phyloP scores from a whole-genome alignment of 768 basidiomycete genomes.

The Lactarius hengduanensis region DNA sequence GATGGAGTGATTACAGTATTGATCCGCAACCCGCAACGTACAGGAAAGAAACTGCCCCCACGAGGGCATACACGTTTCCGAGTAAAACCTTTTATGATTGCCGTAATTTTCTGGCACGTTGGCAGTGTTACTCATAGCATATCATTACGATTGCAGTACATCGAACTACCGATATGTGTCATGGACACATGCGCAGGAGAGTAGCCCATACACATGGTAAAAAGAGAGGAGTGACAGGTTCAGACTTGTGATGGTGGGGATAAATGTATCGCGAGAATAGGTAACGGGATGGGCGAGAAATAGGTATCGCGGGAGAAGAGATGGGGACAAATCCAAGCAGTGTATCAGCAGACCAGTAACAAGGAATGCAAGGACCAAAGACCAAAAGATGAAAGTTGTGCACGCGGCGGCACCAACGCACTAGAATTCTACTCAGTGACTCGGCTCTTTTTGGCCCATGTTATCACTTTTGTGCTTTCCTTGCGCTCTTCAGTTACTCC shows the following conservation, averaged over 20 bases:
- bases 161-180: slow-evolving; percentile 10
- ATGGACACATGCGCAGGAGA: background rate
- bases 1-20: background rate
- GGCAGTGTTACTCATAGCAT: background rate
- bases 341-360: slow-evolving; percentile 12
- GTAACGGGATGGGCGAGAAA: background rate
- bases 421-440: background rate
- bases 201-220: background rate
- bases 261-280: slow-evolving; percentile 17
- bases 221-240: background rate
- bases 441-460: background rate
- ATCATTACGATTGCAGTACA: slow-evolving; percentile 15
- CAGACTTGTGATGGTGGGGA: background rate
- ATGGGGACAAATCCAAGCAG: slow-evolving; percentile 17
- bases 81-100: background rate
- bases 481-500: background rate
- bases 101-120: background rate
- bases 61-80: background rate
- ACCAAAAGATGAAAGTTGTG: background rate
- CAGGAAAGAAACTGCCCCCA: background rate
- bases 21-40: too few species aligned
- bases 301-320: slow-evolving; percentile 20
- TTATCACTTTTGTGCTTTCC: slow-evolving; percentile 8
- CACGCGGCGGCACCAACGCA: background rate
- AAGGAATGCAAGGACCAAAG: slow-evolving; percentile 9